Evolutionary conservation across 75 land plant genomes (phyloP), one percentile per base, ranked within the genome.

Genomic region (Selaginella tamariscina): DNA sequence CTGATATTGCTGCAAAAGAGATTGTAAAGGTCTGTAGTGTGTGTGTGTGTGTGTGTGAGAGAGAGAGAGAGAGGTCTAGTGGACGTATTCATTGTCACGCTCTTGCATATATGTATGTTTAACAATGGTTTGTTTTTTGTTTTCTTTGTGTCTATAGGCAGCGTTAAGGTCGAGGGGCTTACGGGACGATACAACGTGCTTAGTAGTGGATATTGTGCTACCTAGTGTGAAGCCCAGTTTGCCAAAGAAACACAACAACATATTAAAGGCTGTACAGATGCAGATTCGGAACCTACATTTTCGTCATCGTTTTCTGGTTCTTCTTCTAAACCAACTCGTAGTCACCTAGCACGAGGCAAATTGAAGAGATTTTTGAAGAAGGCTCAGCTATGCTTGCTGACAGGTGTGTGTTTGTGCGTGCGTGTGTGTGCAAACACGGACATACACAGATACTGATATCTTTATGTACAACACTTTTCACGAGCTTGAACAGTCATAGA

Each of bases 351-450:
- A 59, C 33, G 67, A 30, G 49, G 83, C 82, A 49, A 81, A 73
- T 89, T 27, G 94, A 92, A 57, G 96, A 93, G 68, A 55, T 93
- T 39, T 89, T 93, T 70, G 98, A 89, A 69, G 98, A 90, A 72
- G 98, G 98, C 20, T 93, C 96, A 29, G 98, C 98, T 23, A 87
- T 84, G 86, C 96, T 93, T 27, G 81, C 88, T n/a, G 88, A 93
- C 56, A 89, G 96, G 98, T 93, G 30, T 27, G 82, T 70, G 27
- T 20, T 9, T 55, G 62, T 77, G 5, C 24, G 30, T 44, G 27
- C 49, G 24, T n/a, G 2, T 29, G 29, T 27, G 63, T 21, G 1
- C 31, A 69, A 55, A n/a, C 32, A 54, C 55, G n/a, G 62, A 31
- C 18, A 1, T 2, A 23, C 24, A 55, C 32, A 39, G 26, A 27